A percentile compares a stretch with the other conserved stretches of the same genome.
Evolutionary conservation across 768 basidiomycete species (phyloP).

Genomic region (Pulveroboletus sp.): DNA sequence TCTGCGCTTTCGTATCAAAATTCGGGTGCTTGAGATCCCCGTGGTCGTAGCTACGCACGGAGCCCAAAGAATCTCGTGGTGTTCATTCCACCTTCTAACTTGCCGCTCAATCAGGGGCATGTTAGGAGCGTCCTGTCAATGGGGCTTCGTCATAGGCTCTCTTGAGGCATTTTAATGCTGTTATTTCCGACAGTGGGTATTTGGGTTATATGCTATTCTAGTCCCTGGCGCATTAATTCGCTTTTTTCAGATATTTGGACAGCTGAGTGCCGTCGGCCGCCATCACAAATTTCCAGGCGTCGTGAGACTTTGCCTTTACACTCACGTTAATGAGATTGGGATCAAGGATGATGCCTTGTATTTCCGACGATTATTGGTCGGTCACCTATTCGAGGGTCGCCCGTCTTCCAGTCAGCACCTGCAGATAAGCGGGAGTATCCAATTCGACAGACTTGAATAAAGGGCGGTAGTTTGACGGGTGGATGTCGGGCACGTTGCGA

Average conservation of each 20-base stretch:
- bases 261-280: constrained; percentile 71
- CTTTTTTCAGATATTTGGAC: constrained; percentile 59
- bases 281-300: constrained; percentile 81
- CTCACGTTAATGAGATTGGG: constrained; percentile 57
- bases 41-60: constrained; percentile 38
- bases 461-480: constrained; percentile 76
- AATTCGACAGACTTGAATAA: constrained; percentile 78
- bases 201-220: neutral
- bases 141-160: constrained; percentile 55
- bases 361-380: constrained; percentile 81
- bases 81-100: constrained; percentile 57
- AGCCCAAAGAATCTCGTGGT: constrained; percentile 54
- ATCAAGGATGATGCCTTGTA: constrained; percentile 57
- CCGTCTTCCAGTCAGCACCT: constrained; percentile 33
- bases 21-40: constrained; percentile 41
- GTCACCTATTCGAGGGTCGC: constrained; percentile 48
- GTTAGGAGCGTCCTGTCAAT: constrained; percentile 54
- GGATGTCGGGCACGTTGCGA: constrained; percentile 54
- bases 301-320: constrained; percentile 73
- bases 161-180: constrained; percentile 71
- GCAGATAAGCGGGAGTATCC: constrained; percentile 73
- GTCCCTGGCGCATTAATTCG: neutral
- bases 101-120: constrained; percentile 54
- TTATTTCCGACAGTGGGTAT: constrained; percentile 61
- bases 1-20: constrained; percentile 55